These are phyloP conservation scores for Saccharomycopsis sp. DNA, from an alignment of 805 yeast species.

Conservation along the genomic window DNA sequence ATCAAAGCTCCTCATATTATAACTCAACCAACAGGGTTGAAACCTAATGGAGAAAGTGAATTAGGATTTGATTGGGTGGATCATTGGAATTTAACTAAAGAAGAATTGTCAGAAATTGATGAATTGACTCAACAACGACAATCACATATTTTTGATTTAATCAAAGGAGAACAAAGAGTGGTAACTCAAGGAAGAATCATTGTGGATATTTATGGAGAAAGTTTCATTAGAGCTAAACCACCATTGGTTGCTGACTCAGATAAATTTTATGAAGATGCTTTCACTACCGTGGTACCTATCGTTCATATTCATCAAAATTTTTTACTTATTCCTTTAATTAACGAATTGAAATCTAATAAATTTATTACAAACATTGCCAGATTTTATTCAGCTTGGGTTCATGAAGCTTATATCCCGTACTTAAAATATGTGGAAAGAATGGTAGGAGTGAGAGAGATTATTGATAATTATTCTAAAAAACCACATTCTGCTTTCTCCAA, in stretches of 20 bases:
- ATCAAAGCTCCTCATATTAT: constrained; percentile 29
- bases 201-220: constrained; percentile 43
- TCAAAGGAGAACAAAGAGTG: constrained; percentile 60
- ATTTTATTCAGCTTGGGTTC: constrained; percentile 55
- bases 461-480: constrained; percentile 34
- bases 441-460: constrained; percentile 49
- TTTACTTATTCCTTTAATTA: constrained; percentile 47
- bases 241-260: constrained; percentile 38
- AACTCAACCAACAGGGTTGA: constrained; percentile 31
- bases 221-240: constrained; percentile 29
- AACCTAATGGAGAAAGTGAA: constrained; percentile 26
- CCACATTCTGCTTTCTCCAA: constrained; percentile 35
- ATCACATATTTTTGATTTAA: constrained; percentile 65
- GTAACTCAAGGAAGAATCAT: constrained; percentile 59
- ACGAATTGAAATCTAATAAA: constrained; percentile 54
- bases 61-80: constrained; percentile 48
- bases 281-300: constrained; percentile 45
- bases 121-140: constrained; percentile 51
- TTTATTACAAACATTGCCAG: constrained; percentile 55
- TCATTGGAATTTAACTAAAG: constrained; percentile 52
- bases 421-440: constrained; percentile 48
- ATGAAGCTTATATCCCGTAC: constrained; percentile 43
- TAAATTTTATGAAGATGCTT: constrained; percentile 50
- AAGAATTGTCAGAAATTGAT: constrained; percentile 41
- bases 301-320: constrained; percentile 42